Evolutionary conservation across 2,329 filamentous ascomycete species (phyloP), one percentile per base, ranked within the genome.

Genomic region (Plectosphaerella cucumerina): DNA sequence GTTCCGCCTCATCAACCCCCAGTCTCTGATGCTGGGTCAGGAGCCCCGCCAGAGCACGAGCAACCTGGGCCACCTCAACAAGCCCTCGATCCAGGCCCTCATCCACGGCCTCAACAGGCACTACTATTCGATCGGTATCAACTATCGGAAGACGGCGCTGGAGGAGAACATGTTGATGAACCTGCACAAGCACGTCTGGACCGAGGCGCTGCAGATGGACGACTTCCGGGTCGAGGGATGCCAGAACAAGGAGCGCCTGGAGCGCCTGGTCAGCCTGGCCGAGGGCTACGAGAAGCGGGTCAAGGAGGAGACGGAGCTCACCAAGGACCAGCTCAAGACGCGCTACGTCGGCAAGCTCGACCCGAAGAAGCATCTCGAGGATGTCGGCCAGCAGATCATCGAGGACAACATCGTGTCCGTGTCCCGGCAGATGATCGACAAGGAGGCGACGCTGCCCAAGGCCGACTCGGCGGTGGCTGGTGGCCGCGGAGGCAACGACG

Each of bases 161-260:
- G 94, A 99, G 70, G 95, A 99, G 78, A 97, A 96, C 72, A 99
- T 99, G 94, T 73, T 99, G 63, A 99, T 99, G 95, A 99, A 99
- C 69, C 77, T 99, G 59, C 94, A 99, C 81, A 99, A 99, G 80
- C 94, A 97, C 61, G 92, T 97, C 43, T 99, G 94, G 94, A 99
- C 95, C 1, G 94, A 99, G 70, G 94, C 93, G 5, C 72, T 99
- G 58, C 85, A 96, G 68, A 97, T 99, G 91, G 89, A 93, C 54
- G 92, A 97, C 70, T 99, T 99, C 80, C 82, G 86, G 58, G 76
- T 83, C 51, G 93, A 97, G 67, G 90, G 86, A 50, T 78, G 85
- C 58, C 84, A 88, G 68, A 99, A 96, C 68, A 89, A 92, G 67
- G 92, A 96, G 50, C 83, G 87, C 56, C 80, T 99, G 70, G 82